phyloP scores from a whole-genome alignment of 495 filamentous ascomycete species.

The Tirmania nivea region DNA sequence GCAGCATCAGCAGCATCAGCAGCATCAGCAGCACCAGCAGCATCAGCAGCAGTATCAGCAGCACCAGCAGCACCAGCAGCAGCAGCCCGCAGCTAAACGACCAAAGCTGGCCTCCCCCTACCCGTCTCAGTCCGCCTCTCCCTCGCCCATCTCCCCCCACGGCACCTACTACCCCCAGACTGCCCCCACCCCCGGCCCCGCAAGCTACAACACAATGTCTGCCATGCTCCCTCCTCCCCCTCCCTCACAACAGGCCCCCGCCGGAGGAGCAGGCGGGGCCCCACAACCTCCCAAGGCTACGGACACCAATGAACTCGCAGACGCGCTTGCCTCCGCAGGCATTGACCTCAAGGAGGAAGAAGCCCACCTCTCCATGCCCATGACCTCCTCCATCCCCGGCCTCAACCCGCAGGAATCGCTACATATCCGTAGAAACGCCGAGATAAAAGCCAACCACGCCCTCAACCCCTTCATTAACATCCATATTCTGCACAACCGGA shows the following conservation, averaged over 20 bases:
- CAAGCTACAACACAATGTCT: neutral
- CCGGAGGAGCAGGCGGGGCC: neutral
- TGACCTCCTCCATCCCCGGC: slow-evolving; percentile 1
- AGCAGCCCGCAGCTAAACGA: slow-evolving; percentile 2
- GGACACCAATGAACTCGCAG: slow-evolving; percentile 18
- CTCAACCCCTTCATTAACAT: slow-evolving; percentile 14
- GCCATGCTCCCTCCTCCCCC: neutral
- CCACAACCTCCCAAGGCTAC: slow-evolving; percentile 10
- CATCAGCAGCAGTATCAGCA: slow-evolving; percentile 8
- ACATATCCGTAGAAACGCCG: slow-evolving; percentile 8
- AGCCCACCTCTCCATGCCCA: slow-evolving; percentile 12
- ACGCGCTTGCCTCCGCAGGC: slow-evolving; percentile 19
- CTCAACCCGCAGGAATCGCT: slow-evolving; percentile 2
- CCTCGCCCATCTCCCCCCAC: slow-evolving; percentile 1
- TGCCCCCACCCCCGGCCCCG: neutral
- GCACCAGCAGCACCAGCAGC: slow-evolving; percentile 9
- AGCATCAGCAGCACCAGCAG: slow-evolving; percentile 6
- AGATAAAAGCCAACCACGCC: slow-evolving; percentile 13
- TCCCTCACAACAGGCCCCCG: neutral
- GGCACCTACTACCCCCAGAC: slow-evolving; percentile 1
- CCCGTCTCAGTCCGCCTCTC: slow-evolving; percentile 3
- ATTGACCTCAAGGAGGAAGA: slow-evolving; percentile 20
- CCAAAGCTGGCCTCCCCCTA: slow-evolving; percentile 10
- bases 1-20: slow-evolving; percentile 2
- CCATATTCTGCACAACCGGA: slow-evolving; percentile 7